These are phyloP conservation scores for Lecanicillium sp. DNA, from an alignment of 2,329 filamentous ascomycete genomes.

Conservation along the genomic window DNA sequence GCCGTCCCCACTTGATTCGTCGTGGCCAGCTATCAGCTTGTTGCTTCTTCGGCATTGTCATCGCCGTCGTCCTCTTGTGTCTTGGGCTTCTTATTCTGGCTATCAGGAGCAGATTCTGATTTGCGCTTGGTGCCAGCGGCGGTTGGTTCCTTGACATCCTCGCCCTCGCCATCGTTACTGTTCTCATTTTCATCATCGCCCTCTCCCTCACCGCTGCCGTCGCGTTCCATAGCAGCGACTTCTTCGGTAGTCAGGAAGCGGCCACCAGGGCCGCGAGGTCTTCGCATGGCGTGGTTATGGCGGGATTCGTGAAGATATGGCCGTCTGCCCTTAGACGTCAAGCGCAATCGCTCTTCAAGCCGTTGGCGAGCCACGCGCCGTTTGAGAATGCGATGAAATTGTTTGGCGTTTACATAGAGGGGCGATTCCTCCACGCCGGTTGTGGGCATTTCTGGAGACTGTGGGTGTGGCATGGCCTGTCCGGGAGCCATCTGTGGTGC, in stretches of 20 bases:
- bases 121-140: slow-evolving; percentile 50
- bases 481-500: slow-evolving; percentile 50
- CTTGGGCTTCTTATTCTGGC: slow-evolving; percentile 49
- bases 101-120: slow-evolving; percentile 39
- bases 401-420: slow-evolving; percentile 96
- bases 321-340: slow-evolving; percentile 93
- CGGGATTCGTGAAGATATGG: slow-evolving; percentile 95
- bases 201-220: slow-evolving; percentile 29
- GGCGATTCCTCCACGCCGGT: slow-evolving; percentile 79
- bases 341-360: slow-evolving; percentile 80
- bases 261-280: slow-evolving; percentile 86
- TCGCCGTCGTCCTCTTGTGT: slow-evolving; percentile 35
- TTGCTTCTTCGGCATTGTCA: slow-evolving; percentile 36
- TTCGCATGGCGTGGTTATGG: slow-evolving; percentile 96
- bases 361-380: slow-evolving; percentile 86
- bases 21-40: slow-evolving; percentile 21
- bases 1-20: no score
- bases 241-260: slow-evolving; percentile 95
- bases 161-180: slow-evolving; percentile 21
- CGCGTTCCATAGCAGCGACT: slow-evolving; percentile 78
- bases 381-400: slow-evolving; percentile 96
- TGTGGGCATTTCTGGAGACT: slow-evolving; percentile 72
- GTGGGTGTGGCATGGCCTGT: slow-evolving; percentile 58
- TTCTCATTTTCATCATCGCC: slow-evolving; percentile 23
- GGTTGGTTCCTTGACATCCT: slow-evolving; percentile 17